These are phyloP conservation scores for Eimeria brunetti DNA, from an alignment of 169 alveolate species.

Conservation along the genomic window DNA sequence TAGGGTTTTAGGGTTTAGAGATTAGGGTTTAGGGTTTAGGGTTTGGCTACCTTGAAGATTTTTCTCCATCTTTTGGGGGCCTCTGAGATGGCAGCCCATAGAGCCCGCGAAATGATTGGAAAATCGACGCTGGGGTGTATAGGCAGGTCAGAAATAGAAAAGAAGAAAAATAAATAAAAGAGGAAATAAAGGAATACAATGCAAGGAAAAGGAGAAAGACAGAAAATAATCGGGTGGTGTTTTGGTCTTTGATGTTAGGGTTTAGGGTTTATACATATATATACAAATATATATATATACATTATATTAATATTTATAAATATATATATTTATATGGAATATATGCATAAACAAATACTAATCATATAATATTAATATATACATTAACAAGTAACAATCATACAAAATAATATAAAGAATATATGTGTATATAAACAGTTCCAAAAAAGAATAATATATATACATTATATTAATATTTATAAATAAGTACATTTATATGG, in stretches of 20 bases:
- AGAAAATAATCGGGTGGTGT: no score
- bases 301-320: not conserved
- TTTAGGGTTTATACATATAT: no score
- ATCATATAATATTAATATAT: not conserved
- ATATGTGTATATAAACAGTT: no score
- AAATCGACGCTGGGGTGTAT: constrained; percentile 84
- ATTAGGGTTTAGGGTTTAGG: no score
- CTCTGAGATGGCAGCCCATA: constrained; percentile 87
- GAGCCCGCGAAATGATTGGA: constrained; percentile 85
- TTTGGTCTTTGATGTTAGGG: no score
- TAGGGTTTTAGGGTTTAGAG: no score
- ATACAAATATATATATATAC: not conserved
- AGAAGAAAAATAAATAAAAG: not conserved
- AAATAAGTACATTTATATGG: not conserved
- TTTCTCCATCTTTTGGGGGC: constrained; percentile 89
- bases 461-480: not conserved
- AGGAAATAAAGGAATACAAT: not conserved
- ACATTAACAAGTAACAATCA: not conserved
- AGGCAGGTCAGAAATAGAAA: not conserved
- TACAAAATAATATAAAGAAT: not conserved
- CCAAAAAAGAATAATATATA: not conserved
- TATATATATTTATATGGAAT: not conserved
- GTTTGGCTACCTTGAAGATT: constrained; percentile 84
- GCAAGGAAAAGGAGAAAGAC: no score
- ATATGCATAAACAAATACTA: not conserved